These are phyloP conservation scores for Lipomyces starkeyi DNA, from an alignment of 805 yeast genomes.

Conservation along the genomic window DNA sequence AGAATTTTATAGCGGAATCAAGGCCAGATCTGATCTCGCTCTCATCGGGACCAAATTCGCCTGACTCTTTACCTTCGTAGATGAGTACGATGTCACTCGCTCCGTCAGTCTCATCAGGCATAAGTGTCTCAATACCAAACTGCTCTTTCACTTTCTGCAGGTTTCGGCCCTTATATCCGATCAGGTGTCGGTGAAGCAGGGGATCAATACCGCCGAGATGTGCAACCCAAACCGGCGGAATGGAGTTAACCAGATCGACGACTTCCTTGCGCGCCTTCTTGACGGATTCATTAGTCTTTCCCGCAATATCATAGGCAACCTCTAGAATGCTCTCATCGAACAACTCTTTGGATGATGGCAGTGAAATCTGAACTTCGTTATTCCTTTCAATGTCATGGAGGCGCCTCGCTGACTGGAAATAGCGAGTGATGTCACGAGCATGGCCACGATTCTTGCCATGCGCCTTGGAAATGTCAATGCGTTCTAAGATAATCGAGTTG, in stretches of 20 bases:
- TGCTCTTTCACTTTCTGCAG: conserved; percentile 45
- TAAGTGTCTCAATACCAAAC: conserved; percentile 59
- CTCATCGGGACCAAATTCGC: conserved; percentile 67
- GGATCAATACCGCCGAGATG: conserved; percentile 69
- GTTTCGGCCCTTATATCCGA: conserved; percentile 46
- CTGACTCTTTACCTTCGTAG: conserved; percentile 52
- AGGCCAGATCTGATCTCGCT: conserved; percentile 65
- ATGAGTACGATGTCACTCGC: conserved; percentile 59
- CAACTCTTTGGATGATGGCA: conserved; percentile 56
- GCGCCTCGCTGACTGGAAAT: conserved; percentile 51
- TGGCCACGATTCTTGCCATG: conserved; percentile 67
- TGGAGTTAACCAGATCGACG: conserved; percentile 72
- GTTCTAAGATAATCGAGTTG: conserved; percentile 63
- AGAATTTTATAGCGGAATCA: conserved; percentile 57
- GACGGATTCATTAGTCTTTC: conserved; percentile 55
- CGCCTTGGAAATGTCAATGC: conserved; percentile 84
- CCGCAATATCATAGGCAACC: conserved; percentile 68
- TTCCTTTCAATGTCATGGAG: conserved; percentile 51
- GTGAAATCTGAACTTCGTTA: conserved; percentile 52
- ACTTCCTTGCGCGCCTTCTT: conserved; percentile 74
- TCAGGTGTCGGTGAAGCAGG: conserved; percentile 59
- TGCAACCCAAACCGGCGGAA: conserved; percentile 69
- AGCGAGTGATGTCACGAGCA: conserved; percentile 75
- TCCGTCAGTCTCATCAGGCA: conserved; percentile 53
- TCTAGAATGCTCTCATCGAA: conserved; percentile 48